Evolutionary conservation across 768 basidiomycete species (phyloP).

Genomic region (Saitozyma podzolica): DNA sequence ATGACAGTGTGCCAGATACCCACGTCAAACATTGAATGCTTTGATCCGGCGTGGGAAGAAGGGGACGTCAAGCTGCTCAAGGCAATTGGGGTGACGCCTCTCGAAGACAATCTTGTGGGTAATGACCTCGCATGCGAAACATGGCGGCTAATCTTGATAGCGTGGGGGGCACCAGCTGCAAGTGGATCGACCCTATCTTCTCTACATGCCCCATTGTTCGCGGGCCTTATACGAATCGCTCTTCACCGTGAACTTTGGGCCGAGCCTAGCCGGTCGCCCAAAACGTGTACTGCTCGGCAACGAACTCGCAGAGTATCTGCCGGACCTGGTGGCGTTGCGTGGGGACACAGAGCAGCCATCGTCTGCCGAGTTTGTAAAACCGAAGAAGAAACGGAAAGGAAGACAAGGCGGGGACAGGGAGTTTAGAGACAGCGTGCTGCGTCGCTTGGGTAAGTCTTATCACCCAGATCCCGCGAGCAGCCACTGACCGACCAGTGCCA

Average conservation of each 20-base stretch:
- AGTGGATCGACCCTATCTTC: slow-evolving; percentile 21
- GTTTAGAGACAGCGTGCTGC: slow-evolving; percentile 30
- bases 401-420: slow-evolving; percentile 8
- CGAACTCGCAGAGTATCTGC: slow-evolving; percentile 37
- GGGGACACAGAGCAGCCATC: not conserved
- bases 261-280: slow-evolving; percentile 8
- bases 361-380: slow-evolving; percentile 27
- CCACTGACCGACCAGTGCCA: slow-evolving; percentile 25
- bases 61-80: slow-evolving; percentile 22
- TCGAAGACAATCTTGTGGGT: slow-evolving; percentile 39
- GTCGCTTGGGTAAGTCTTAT: slow-evolving; percentile 30
- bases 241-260: slow-evolving; percentile 25
- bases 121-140: not conserved
- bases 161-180: slow-evolving; percentile 25
- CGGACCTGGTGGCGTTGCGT: slow-evolving; percentile 8
- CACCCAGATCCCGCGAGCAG: not conserved
- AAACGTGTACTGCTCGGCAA: slow-evolving; percentile 36
- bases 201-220: slow-evolving; percentile 44
- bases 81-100: slow-evolving; percentile 10
- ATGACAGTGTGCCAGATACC: not conserved
- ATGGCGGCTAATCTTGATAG: slow-evolving; percentile 9
- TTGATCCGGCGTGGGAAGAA: slow-evolving; percentile 38
- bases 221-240: slow-evolving; percentile 37
- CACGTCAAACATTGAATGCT: slow-evolving; percentile 17
- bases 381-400: slow-evolving; percentile 40